Base-by-base conservation (phyloP, 768 basidiomycete genomes). In the Suillus cothurnatus region DNA sequence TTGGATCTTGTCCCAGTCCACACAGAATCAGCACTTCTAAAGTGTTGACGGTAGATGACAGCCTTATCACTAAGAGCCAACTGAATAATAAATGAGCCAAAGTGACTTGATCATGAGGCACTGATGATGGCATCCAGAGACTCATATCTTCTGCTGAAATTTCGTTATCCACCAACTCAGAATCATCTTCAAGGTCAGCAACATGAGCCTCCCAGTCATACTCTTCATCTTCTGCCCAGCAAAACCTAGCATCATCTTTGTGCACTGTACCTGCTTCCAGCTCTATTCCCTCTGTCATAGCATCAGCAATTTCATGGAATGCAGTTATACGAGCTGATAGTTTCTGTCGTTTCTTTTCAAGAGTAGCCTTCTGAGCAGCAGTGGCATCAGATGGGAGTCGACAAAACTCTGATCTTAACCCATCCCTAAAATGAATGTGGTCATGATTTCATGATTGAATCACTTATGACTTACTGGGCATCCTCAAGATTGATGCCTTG, bases 401-500 rank as follows among this genome's bases (percentile, higher is more conserved):
- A 15, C 23, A 1, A 26, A 50, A 1, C 6, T 50, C 23, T 15
- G 49, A 23, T 3, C 15, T 0, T 23, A 50, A 26, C 26, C 23
- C 23, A 26, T 50, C 49, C 14, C 49, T 50, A 8, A 28, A 21
- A 61, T 34, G 23, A 17, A 38, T 6, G 26, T 11, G 15, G 34
- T 32, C 26, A 32, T 34, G 11, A 11, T 64, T 4, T 34, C 32
- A 34, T 5, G 6, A 4, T 34, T 34, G 6, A 34, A n/a, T 38
- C 36, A 58, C 38, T 26, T n/a, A 34, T 56, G 34, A 34, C 59
- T 5, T 61, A 65, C 49, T 50, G 49, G 14, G 23, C 26, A 4
- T 50, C 23, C 12, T 50, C 49, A 14, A 50, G 49, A 34, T 61
- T 65, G 3, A 65, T 61, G 15, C 64, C 59, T 7, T 32, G 49